Base-by-base conservation (phyloP, 495 filamentous ascomycete species). In the Acidiella bohemica region DNA sequence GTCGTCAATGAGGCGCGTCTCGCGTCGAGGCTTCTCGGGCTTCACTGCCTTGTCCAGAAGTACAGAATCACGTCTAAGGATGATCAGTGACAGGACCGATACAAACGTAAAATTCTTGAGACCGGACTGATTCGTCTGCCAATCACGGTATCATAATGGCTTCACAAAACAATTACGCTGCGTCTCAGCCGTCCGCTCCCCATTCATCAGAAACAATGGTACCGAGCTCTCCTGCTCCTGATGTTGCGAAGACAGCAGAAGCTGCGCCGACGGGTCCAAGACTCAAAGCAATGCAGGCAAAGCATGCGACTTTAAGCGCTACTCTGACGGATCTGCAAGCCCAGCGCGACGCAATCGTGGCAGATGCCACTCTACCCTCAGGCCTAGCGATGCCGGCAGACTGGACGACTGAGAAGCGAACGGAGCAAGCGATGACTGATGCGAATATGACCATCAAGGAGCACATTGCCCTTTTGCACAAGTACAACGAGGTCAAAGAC, bases 401-500 rank as follows among this genome's bases (percentile, higher is more conserved):
- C 30, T 44, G 41, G 39, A 34, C 44, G 16, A 41, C 51, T 11
- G 49, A 49, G 2, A 19, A 40, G 31, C 10, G 39, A 19, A 38
- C 44, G 12, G 21, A 31, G 16, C 25, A 36, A 14, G 38, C 38
- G 9, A 51, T 57, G 20, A 28, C 40, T 3, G 42, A 31, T 6
- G 59, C 59, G 4, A 51, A 65, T 41, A 51, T 53, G n/a, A 64
- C 68, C 7, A 72, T 84, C 19, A 67, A 76, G 35, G 62, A 56
- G 5, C 80, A 85, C 57, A 84, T 84, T 48, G 63, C 61, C 41
- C 64, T 77, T 1, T 60, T 88, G 5, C 78, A 83, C 51, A 63
- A 75, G 37, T 86, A 86, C 64, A 88, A 88, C 56, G 82, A 84
- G 46, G 75, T 85, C 51, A 72, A 76, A 35, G 82, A 86, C 55